A percentile compares a stretch with the other conserved stretches of the same genome.
These are phyloP conservation scores for Tulasnella sp. DNA, from an alignment of 768 basidiomycete species.

Conservation along the genomic window DNA sequence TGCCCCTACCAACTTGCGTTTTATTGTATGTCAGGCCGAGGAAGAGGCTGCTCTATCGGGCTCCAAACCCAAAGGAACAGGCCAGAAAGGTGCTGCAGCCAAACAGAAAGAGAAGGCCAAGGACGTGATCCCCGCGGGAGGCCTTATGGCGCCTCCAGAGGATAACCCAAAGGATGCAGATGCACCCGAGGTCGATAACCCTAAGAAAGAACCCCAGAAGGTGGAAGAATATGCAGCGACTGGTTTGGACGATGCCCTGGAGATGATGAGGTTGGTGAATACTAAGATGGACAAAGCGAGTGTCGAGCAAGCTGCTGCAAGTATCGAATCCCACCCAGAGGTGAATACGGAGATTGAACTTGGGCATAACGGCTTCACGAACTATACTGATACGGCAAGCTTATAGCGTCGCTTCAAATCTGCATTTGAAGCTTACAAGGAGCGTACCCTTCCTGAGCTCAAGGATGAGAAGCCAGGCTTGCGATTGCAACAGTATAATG, in stretches of 20 bases:
- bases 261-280: conserved; percentile 79
- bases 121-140: conserved; percentile 77
- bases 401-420: conserved; percentile 32
- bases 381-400: conserved; percentile 13
- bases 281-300: conserved; percentile 92
- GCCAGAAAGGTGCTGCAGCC: conserved; percentile 35
- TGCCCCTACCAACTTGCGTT: not conserved
- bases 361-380: conserved; percentile 10
- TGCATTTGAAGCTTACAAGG: conserved; percentile 85
- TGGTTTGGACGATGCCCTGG: conserved; percentile 84
- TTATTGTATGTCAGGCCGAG: conserved; percentile 43
- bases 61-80: conserved; percentile 44
- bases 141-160: conserved; percentile 27
- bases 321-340: conserved; percentile 87
- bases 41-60: conserved; percentile 58
- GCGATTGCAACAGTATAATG: conserved; percentile 84
- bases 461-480: conserved; percentile 83
- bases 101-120: conserved; percentile 55
- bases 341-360: conserved; percentile 38
- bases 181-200: conserved; percentile 21
- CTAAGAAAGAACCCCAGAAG: conserved; percentile 31
- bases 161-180: conserved; percentile 20
- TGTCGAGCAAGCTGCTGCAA: conserved; percentile 76
- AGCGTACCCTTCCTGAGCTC: conserved; percentile 73
- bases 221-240: conserved; percentile 62